Base-by-base conservation (phyloP, 2,329 filamentous ascomycete species). In the Fusarium sp. region DNA sequence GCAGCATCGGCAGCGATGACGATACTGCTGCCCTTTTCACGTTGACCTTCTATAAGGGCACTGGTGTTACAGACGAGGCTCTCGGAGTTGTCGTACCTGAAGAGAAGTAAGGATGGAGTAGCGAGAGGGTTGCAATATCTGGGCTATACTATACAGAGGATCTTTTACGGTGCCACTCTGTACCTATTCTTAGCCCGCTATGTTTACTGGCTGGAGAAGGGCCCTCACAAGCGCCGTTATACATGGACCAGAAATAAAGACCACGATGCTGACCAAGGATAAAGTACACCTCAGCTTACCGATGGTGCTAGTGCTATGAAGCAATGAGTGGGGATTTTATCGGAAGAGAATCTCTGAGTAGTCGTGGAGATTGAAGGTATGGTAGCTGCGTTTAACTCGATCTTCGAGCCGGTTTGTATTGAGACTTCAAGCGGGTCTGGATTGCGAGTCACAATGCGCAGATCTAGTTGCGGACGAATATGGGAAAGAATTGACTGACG, bases 311-410 rank as follows among this genome's bases (percentile, higher is more conserved):
- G 44, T 33, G 15, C 15, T 22, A 10, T 18, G n/a, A 22, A 51
- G 6, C 28, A 18, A 14, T 10, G 3, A 14, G 5, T 6, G 28
- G 48, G 22, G 7, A 4, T 7, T 5, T 0, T 24, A n/a, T 1
- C 22, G 28, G 47, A 22, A n/a, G 8, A 18, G 22, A 24, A 10
- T 33, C 28, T 6, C 15, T 15, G 28, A 18, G 20, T 5, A 7
- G 6, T 18, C 9, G 11, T 14, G 13, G 15, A 18, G 22, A 13
- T 17, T 39, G 18, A 8, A 28, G 22, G 41, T 59, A 18, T 47
- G 26, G n/a, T 3, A 9, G 8, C 14, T 12, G 14, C 8, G 10
- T 22, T 7, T 9, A 10, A 28, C 11, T n/a, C 3, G 7, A 17
- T 28, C 14, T 24, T 31, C 6, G 17, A 26, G 13, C 24, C 24